Evolutionary conservation across 106 monocot species (phyloP).

Genomic region (Iris macrosiphon): DNA sequence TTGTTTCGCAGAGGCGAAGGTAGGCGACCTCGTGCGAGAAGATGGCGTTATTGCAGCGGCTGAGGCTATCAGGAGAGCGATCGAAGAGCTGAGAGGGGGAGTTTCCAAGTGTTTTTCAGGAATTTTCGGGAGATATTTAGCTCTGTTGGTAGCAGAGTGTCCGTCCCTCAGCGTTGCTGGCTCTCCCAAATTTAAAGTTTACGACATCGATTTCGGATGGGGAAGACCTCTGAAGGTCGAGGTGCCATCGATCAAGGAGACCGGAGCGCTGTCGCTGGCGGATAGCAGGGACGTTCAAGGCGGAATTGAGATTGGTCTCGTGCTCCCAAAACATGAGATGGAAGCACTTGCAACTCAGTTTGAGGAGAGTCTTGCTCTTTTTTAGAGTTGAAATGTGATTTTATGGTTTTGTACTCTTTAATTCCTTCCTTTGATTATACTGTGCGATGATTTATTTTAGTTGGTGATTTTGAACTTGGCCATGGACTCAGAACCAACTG

Average conservation of each 20-base stretch:
- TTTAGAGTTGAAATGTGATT: no score
- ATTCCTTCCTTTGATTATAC: no score
- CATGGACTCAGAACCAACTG: no score
- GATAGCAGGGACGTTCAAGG: slow-evolving; percentile 26
- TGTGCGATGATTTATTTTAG: no score
- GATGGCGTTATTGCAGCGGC: slow-evolving; percentile 11
- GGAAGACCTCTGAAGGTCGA: slow-evolving; percentile 24
- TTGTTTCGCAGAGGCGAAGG: slow-evolving; percentile 3
- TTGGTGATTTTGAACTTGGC: no score
- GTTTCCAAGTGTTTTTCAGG: no score
- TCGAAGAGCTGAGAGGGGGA: slow-evolving; percentile 10
- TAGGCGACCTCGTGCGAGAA: slow-evolving; percentile 3
- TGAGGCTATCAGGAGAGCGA: slow-evolving; percentile 7
- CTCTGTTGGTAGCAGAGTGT: background rate
- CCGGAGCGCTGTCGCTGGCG: slow-evolving; percentile 29
- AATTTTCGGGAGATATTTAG: no score
- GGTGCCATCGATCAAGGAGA: slow-evolving; percentile 25
- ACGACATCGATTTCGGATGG: slow-evolving; percentile 30
- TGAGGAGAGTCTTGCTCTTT: background rate
- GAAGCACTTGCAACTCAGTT: slow-evolving; percentile 12
- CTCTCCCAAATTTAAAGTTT: slow-evolving; percentile 20
- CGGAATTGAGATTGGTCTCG: slow-evolving; percentile 33
- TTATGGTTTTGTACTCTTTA: no score
- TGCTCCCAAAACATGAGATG: slow-evolving; percentile 25
- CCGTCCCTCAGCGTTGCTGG: slow-evolving; percentile 16